Evolutionary conservation across 176 grass and related monocot genomes (phyloP).

Genomic region (Triticum monococcum): DNA sequence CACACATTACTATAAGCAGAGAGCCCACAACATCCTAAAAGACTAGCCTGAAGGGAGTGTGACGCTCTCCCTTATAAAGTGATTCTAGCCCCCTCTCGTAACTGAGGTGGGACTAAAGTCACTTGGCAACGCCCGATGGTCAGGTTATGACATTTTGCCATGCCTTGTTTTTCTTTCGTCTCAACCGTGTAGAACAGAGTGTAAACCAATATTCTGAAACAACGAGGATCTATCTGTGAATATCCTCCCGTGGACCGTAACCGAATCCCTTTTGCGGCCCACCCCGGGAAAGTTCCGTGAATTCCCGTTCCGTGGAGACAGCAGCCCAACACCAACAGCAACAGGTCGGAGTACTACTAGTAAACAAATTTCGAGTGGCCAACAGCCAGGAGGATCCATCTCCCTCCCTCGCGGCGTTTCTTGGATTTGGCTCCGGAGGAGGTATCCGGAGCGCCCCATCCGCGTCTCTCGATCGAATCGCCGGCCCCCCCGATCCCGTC

Average conservation of each 20-base stretch:
- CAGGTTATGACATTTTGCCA: no score
- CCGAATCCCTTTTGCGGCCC: not conserved
- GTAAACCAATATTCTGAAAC: not conserved
- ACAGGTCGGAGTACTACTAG: not conserved
- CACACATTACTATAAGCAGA: no score
- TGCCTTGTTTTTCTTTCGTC: no score
- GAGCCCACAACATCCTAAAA: no score
- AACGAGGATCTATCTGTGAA: not conserved
- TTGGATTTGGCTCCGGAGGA: constrained; percentile 19
- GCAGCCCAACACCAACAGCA: not conserved
- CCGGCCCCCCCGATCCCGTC: not conserved
- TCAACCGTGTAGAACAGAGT: no score
- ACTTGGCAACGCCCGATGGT: no score
- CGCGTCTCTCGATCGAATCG: not conserved
- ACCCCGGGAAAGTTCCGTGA: not conserved
- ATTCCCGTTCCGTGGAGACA: not conserved
- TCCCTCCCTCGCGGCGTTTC: not conserved
- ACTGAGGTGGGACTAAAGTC: no score
- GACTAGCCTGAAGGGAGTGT: no score
- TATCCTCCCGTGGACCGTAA: not conserved
- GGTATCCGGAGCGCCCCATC: constrained; percentile 4
- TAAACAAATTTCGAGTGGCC: not conserved
- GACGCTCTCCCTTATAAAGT: no score
- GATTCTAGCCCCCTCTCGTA: no score
- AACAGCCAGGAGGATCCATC: not conserved